Conservation (phyloP, 768 basidiomycete genomes). For the Boletus huronensis region DNA sequence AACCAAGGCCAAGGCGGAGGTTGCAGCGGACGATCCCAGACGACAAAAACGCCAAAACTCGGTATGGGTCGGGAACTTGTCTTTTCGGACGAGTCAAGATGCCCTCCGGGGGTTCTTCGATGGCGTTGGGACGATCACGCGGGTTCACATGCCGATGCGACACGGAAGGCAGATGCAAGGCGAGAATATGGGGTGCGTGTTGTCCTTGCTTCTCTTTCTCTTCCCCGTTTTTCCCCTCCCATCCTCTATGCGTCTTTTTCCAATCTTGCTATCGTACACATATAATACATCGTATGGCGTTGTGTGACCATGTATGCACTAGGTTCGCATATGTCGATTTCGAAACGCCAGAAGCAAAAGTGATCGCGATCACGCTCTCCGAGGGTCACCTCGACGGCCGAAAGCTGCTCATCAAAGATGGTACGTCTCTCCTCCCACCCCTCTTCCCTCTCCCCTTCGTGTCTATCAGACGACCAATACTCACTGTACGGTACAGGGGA, state of each 20-base stretch:
- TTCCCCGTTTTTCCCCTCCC: background rate
- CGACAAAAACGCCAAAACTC: constrained; percentile 70
- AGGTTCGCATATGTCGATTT: constrained; percentile 99
- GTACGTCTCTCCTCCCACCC: constrained; percentile 36
- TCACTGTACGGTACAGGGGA: constrained; percentile 46
- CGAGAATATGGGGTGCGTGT: constrained; percentile 77
- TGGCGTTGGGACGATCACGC: constrained; percentile 67
- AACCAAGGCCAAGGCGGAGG: background rate
- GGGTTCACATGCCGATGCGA: constrained; percentile 86
- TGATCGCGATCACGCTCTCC: constrained; percentile 71
- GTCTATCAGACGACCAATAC: background rate
- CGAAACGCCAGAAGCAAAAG: constrained; percentile 68
- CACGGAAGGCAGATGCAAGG: constrained; percentile 46
- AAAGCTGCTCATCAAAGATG: constrained; percentile 90
- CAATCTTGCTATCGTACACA: background rate
- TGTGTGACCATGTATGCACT: constrained; percentile 6
- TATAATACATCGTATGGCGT: background rate
- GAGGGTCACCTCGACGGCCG: constrained; percentile 83
- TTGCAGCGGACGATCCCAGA: constrained; percentile 7
- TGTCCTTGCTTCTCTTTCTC: constrained; percentile 6
- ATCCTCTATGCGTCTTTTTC: background rate
- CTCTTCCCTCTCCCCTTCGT: no score
- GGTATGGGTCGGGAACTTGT: constrained; percentile 93
- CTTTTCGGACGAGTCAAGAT: constrained; percentile 81
- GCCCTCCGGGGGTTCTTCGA: constrained; percentile 70